phyloP scores from a whole-genome alignment of 176 grass and related monocot species.

The Lolium multiflorum region DNA sequence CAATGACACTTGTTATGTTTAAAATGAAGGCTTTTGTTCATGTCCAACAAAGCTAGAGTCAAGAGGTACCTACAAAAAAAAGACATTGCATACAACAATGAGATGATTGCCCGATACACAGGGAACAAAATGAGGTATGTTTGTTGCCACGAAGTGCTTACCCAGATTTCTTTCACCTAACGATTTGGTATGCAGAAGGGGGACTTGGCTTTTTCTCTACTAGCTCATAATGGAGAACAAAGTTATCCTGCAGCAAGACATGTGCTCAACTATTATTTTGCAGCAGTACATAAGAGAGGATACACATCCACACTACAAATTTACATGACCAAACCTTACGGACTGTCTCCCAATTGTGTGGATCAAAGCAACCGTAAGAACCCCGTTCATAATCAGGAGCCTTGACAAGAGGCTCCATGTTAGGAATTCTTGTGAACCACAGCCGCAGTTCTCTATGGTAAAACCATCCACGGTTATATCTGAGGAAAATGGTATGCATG shows the following conservation, averaged over 20 bases:
- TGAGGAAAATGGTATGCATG: conserved; percentile 34
- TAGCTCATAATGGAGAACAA: conserved; percentile 79
- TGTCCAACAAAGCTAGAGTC: conserved; percentile 32
- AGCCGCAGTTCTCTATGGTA: conserved; percentile 82
- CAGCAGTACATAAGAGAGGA: conserved; percentile 18
- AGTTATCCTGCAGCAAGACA: conserved; percentile 74
- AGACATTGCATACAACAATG: conserved; percentile 24
- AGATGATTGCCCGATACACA: not conserved
- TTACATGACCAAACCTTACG: conserved; percentile 69
- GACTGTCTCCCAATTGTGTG: conserved; percentile 77
- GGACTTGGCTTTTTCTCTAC: conserved; percentile 79
- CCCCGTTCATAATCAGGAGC: conserved; percentile 77
- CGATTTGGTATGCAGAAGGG: conserved; percentile 52
- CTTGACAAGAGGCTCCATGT: conserved; percentile 77
- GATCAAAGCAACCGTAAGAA: conserved; percentile 87
- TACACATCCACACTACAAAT: conserved; percentile 13
- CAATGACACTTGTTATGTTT: not conserved
- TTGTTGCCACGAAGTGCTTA: conserved; percentile 35
- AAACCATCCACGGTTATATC: conserved; percentile 89
- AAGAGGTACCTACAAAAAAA: conserved; percentile 39
- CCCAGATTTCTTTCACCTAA: conserved; percentile 64
- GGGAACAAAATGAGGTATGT: not conserved
- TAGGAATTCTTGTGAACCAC: conserved; percentile 76
- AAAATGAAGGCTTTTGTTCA: conserved; percentile 4
- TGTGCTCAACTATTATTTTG: conserved; percentile 14